Evolutionary conservation across 179 eudicot genomes (phyloP).

Genomic region (Camellia oleifera): DNA sequence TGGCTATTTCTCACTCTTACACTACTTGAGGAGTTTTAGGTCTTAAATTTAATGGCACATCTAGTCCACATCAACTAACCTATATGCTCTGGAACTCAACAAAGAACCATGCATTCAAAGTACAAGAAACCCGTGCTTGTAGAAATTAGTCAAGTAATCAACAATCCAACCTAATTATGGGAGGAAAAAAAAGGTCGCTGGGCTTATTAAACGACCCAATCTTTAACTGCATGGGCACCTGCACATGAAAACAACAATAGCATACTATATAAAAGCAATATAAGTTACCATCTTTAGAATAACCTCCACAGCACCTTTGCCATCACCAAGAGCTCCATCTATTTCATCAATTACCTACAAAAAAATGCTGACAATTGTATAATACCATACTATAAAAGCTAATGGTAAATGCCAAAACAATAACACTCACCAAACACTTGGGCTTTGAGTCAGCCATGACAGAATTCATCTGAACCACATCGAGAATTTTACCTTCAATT

Average conservation of each 20-base stretch:
- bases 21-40: not conserved
- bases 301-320: conserved; percentile 95
- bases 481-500: conserved; percentile 79
- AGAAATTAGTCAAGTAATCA: not conserved
- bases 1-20: not conserved
- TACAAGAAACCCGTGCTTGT: not conserved
- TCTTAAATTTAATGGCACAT: not conserved
- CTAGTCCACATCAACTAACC: not conserved
- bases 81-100: not conserved
- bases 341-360: conserved; percentile 94
- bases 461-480: conserved; percentile 97
- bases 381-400: conserved; percentile 5
- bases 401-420: conserved; percentile 10
- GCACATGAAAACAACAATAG: not conserved
- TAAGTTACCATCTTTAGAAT: conserved; percentile 76
- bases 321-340: conserved; percentile 98
- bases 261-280: not conserved
- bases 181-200: not conserved
- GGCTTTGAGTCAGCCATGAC: conserved; percentile 87
- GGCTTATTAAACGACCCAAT: not conserved
- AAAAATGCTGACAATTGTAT: conserved; percentile 13
- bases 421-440: conserved; percentile 79
- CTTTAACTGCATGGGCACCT: not conserved
- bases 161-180: not conserved
- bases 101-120: not conserved